A percentile compares a stretch with the other conserved stretches of the same genome.
phyloP scores from a whole-genome alignment of 176 grass and related monocot genomes.

The Avena atlantica region DNA sequence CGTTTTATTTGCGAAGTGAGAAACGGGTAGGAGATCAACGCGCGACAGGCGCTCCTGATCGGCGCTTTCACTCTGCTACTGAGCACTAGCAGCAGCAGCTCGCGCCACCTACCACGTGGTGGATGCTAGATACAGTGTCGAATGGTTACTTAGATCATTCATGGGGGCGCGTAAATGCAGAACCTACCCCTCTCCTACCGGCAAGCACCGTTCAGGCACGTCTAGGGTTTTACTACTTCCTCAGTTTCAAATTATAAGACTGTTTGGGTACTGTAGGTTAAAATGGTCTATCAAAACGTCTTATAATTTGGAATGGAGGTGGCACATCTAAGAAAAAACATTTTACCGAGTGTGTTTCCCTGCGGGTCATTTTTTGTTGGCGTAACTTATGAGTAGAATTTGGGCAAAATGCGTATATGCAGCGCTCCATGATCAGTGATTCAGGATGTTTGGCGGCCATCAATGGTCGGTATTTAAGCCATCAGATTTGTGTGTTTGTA shows the following conservation, averaged over 20 bases:
- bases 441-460: background rate
- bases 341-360: background rate
- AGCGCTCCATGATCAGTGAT: slow-evolving; percentile 11
- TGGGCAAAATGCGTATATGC: background rate
- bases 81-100: background rate
- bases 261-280: too few species aligned
- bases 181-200: slow-evolving; percentile 41
- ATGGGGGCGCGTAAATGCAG: slow-evolving; percentile 47
- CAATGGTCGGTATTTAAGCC: background rate
- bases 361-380: background rate
- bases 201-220: background rate
- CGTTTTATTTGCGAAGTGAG: background rate
- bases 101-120: slow-evolving; percentile 52
- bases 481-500: background rate
- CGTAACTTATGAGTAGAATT: background rate
- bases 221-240: slow-evolving; percentile 1
- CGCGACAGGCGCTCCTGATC: background rate
- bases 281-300: too few species aligned
- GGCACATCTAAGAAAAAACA: too few species aligned
- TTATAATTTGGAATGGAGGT: too few species aligned
- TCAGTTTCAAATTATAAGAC: too few species aligned
- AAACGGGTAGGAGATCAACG: background rate
- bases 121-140: slow-evolving; percentile 12
- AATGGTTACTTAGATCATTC: slow-evolving; percentile 43
- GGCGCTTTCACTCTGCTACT: slow-evolving; percentile 7